Base-by-base conservation (phyloP, 768 basidiomycete species). In the Boletellus ananas region DNA sequence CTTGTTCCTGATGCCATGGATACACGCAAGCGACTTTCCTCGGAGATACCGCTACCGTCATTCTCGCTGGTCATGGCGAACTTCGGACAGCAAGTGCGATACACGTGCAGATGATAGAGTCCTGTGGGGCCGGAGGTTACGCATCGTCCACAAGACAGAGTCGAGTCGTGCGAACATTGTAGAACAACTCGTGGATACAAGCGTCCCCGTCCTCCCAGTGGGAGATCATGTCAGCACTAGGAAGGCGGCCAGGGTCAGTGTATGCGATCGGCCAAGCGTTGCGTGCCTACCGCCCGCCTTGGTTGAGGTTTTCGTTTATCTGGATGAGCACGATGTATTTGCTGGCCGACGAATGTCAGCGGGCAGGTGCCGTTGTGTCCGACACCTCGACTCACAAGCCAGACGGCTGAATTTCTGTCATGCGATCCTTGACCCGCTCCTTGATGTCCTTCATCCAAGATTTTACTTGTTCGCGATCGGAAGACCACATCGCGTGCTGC, bases 131-230 rank as follows among this genome's bases (percentile, higher is more conserved):
- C 14, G 36, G 42, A 38, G 21, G 56, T 62, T 16, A 56, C 47
- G 33, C 18, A 20, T 34, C 34, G 34, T 56, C 54, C 52, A 51
- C 17, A 18, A 47, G 29, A 49, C n/a, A 48, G 14, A 36, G 44
- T 42, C 36, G 38, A 52, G 23, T 33, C 38, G 46, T 45, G 72
- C 87, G 55, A 69, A 90, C 90, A 63, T 89, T 93, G 41, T 76
- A 75, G 70, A 79, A 90, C 63, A 92, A 74, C 69, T 92, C 90
- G 66, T 89, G 83, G 36, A 83, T 77, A 51, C 90, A 82, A 44
- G 77, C 73, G 62, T 93, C 90, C 45, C 80, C 79, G 55, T 92
- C 90, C 72, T 93, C 90, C 90, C 90, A 93, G 61, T 93, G 90
- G 54, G 86, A 90, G 43, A 78, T 79, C 71, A 93, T 80, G 66